Evolutionary conservation across 208 protist genomes (phyloP).

Genomic region (Herpetomonas tarakana): DNA sequence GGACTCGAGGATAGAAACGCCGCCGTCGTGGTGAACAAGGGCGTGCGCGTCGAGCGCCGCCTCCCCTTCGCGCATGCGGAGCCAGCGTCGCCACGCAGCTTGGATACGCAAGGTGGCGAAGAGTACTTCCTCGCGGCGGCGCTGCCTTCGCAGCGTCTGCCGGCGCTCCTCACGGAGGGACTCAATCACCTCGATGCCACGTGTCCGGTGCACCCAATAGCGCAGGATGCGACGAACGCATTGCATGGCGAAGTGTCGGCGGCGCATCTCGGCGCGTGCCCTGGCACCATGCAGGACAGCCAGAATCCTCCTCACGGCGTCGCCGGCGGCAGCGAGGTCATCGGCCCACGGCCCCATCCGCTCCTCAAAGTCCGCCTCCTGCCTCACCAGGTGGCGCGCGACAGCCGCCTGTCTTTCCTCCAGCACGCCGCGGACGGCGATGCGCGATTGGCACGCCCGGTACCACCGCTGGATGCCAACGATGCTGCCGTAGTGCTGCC

Average conservation of each 20-base stretch:
- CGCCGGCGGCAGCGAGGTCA: conserved; percentile 12
- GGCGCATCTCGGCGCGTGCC: conserved; percentile 22
- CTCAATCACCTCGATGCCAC: conserved; percentile 17
- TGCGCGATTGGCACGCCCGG: conserved; percentile 17
- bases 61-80: conserved; percentile 12
- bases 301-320: conserved; percentile 27
- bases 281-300: conserved; percentile 48
- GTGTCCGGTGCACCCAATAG: conserved; percentile 27
- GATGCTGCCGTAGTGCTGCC: conserved; percentile 6
- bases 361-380: conserved; percentile 22
- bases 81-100: conserved; percentile 33
- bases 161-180: conserved; percentile 23
- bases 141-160: conserved; percentile 12
- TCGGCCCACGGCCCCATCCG: conserved; percentile 11
- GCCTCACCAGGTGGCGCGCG: conserved; percentile 17
- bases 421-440: conserved; percentile 10
- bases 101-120: conserved; percentile 54
- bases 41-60: conserved; percentile 25
- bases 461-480: conserved; percentile 42
- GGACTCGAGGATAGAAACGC: background rate
- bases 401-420: conserved; percentile 22
- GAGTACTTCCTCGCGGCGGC: conserved; percentile 49
- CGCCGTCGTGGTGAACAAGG: conserved; percentile 20
- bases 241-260: conserved; percentile 5
- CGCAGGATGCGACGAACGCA: conserved; percentile 35